phyloP scores from a whole-genome alignment of 768 basidiomycete species.

The Porphyrellus cyaneotinctus region DNA sequence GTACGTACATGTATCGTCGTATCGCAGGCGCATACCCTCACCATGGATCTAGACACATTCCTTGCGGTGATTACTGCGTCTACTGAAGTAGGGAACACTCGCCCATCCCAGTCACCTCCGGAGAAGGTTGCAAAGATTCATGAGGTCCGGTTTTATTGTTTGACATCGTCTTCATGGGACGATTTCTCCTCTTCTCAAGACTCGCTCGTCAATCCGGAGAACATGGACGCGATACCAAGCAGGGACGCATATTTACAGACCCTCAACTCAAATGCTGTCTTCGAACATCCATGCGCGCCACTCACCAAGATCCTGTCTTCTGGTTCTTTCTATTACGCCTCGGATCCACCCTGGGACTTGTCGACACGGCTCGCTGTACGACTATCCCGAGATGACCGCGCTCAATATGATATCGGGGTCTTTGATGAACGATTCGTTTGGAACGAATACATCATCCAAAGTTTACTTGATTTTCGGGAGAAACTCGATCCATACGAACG shows the following conservation, averaged over 20 bases:
- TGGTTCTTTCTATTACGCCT: constrained; percentile 90
- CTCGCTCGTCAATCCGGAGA: constrained; percentile 53
- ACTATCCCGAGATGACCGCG: constrained; percentile 46
- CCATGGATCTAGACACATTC: constrained; percentile 62
- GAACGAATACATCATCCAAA: constrained; percentile 89
- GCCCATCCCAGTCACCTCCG: constrained; percentile 51
- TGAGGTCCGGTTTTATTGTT: constrained; percentile 83
- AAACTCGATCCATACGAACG: constrained; percentile 67
- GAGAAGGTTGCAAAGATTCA: constrained; percentile 81
- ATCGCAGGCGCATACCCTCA: constrained; percentile 6
- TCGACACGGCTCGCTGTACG: constrained; percentile 77
- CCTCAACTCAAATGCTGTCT: constrained; percentile 44
- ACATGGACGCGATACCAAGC: constrained; percentile 40
- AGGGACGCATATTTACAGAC: constrained; percentile 45
- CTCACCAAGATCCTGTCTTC: constrained; percentile 88
- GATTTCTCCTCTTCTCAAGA: constrained; percentile 55
- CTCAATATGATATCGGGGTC: constrained; percentile 46
- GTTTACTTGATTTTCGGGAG: constrained; percentile 84
- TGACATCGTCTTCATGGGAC: constrained; percentile 85
- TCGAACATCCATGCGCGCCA: constrained; percentile 88
- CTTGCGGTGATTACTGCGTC: constrained; percentile 77
- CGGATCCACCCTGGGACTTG: constrained; percentile 83
- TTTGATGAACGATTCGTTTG: constrained; percentile 90
- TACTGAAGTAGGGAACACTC: constrained; percentile 68
- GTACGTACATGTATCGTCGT: constrained; percentile 35